Evolutionary conservation across 345 rosid species (phyloP).

Genomic region (Euphorbia tirucalli): DNA sequence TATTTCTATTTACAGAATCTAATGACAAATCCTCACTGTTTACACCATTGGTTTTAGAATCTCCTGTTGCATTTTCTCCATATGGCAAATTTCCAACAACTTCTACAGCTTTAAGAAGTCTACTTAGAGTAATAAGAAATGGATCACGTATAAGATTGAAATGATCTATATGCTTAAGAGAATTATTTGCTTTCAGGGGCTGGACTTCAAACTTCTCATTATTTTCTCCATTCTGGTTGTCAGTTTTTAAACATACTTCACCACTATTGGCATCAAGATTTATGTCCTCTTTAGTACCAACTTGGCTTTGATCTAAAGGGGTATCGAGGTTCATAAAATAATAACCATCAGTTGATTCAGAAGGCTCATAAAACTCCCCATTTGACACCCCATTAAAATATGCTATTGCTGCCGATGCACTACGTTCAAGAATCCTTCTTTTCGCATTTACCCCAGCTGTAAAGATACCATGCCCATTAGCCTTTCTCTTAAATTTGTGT

Average conservation of each 20-base stretch:
- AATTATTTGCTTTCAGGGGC: conserved; percentile 19
- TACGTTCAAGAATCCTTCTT: conserved; percentile 71
- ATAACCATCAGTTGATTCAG: conserved; percentile 36
- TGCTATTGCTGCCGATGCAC: conserved; percentile 64
- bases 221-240: conserved; percentile 28
- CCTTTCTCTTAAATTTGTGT: conserved; percentile 59
- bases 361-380: conserved; percentile 40
- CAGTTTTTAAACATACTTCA: conserved; percentile 31
- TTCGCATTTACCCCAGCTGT: conserved; percentile 50
- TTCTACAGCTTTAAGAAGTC: conserved; percentile 42
- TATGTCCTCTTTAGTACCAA: conserved; percentile 24
- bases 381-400: conserved; percentile 57
- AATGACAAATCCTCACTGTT: conserved; percentile 27
- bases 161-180: conserved; percentile 21
- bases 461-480: conserved; percentile 44
- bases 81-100: conserved; percentile 30
- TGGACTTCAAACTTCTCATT: conserved; percentile 24
- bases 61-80: conserved; percentile 22
- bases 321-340: conserved; percentile 40
- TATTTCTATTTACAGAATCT: conserved; percentile 29
- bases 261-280: conserved; percentile 7
- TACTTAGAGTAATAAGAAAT: conserved; percentile 55
- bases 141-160: conserved; percentile 53
- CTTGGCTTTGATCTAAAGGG: conserved; percentile 39
- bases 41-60: conserved; percentile 29